These are phyloP conservation scores for Actinomucor elegans DNA, from an alignment of 371 early-diverging fungal genomes.

Conservation along the genomic window DNA sequence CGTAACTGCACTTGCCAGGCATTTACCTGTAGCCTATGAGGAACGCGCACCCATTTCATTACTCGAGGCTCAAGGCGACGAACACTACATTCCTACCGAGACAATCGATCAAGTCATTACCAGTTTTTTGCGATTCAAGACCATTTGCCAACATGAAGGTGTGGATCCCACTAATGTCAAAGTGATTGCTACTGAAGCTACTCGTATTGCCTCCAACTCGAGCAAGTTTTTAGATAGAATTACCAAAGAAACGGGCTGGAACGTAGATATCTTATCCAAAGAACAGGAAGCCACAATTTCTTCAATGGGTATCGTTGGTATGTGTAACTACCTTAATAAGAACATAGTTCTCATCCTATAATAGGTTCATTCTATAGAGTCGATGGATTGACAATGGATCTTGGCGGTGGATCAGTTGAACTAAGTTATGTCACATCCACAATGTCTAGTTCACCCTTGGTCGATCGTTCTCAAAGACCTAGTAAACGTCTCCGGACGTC, in stretches of 20 bases:
- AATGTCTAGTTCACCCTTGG: not conserved
- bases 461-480: constrained; percentile 11
- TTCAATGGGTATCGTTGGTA: constrained; percentile 46
- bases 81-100: constrained; percentile 36
- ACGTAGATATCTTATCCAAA: constrained; percentile 38
- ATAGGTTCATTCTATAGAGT: constrained; percentile 48
- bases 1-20: constrained; percentile 42
- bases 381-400: constrained; percentile 55
- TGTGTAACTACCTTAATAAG: not conserved
- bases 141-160: constrained; percentile 43
- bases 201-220: constrained; percentile 52
- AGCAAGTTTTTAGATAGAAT: constrained; percentile 38
- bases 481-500: constrained; percentile 10
- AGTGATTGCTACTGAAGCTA: constrained; percentile 57
- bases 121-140: constrained; percentile 50
- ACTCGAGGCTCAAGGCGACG: constrained; percentile 44
- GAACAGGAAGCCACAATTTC: constrained; percentile 50
- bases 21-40: constrained; percentile 52
- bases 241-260: constrained; percentile 43
- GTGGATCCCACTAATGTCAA: constrained; percentile 37
- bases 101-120: constrained; percentile 45
- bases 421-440: constrained; percentile 40
- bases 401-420: constrained; percentile 57
- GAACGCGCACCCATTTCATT: constrained; percentile 56
- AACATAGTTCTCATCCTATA: not conserved